phyloP scores from a whole-genome alignment of 306 rosid genomes.

The Acacia melanoxylon region DNA sequence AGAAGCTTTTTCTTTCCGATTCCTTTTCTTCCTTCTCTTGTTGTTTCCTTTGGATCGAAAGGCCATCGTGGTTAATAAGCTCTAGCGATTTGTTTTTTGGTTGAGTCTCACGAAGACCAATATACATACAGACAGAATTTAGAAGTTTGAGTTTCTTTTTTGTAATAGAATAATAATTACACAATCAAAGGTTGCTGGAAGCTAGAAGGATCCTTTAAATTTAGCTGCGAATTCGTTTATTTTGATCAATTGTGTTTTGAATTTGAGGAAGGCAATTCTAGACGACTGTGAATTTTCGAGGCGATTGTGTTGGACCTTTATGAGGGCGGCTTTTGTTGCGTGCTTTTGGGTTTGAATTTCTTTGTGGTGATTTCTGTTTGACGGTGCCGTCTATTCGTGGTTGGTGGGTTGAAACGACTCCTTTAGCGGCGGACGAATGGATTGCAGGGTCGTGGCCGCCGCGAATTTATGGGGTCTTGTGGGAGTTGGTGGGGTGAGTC shows the following conservation, averaged over 20 bases:
- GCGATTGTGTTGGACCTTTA: neutral
- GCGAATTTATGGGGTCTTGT: slow-evolving; percentile 61
- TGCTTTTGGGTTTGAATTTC: neutral
- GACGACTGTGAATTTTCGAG: neutral
- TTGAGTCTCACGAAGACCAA: neutral
- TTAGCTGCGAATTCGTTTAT: slow-evolving; percentile 23
- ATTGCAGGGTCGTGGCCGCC: slow-evolving; percentile 58
- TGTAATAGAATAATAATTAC: neutral
- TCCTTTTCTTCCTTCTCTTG: neutral
- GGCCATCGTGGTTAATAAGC: neutral
- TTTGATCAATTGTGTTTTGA: slow-evolving; percentile 6
- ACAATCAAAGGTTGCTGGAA: neutral
- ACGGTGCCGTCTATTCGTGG: slow-evolving; percentile 13
- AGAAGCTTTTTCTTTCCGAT: neutral
- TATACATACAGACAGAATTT: neutral
- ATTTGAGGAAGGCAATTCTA: slow-evolving; percentile 7
- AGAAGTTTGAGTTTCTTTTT: neutral
- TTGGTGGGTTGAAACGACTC: slow-evolving; percentile 21
- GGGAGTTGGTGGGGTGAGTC: slow-evolving; percentile 39
- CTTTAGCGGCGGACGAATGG: slow-evolving; percentile 43
- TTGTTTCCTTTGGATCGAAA: slow-evolving; percentile 25
- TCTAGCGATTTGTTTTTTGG: neutral
- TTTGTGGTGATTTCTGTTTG: slow-evolving; percentile 6
- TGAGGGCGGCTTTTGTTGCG: neutral
- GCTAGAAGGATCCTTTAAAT: neutral